Evolutionary conservation across 163 green algal genomes (phyloP), one percentile per base, ranked within the genome.

Genomic region (Smithsoniella earleae): DNA sequence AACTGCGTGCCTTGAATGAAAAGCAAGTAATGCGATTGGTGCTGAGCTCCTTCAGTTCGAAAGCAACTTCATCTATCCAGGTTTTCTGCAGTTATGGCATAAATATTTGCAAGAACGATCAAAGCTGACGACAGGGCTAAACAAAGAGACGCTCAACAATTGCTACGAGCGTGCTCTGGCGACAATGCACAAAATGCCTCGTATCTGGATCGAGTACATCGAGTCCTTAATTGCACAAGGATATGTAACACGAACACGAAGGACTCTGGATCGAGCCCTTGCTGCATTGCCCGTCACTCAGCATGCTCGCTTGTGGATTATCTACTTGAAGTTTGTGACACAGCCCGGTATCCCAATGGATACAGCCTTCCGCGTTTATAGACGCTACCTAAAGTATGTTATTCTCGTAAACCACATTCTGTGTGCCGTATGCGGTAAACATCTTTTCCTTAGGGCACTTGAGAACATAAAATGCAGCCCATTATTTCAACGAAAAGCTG

Each of bases 131-230:
- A 30, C 82, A 89, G 0, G 88, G 87, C 1, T 64, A 89, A 38
- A 84, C 22, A 75, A 81, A 49, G 79, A 84, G 31, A 76, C 87
- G 5, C 79, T 98, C 45, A 93, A 90, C 78, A 91, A 96, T 83
- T 92, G 86, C 0, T 99, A 89, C 64, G 93, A 98, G 84, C 88
- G 94, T 2, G 88, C 94, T 0, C 81, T 98, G 22, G 90, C 97
- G 5, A 92, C 87, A 0, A 96, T 98, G 92, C 93, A 98, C 87
- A 98, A 98, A 79, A 97, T 97, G 92, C 94, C 94, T 0, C 83
- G 88, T 62, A 88, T 99, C 69, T 99, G 91, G 95, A 45, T 92
- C 16, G 81, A 94, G 16, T 99, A 97, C 82, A 81, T 98, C 58
- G 78, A 90, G 72, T 83, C 96, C 58, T 73, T 97, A 44, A 74